These are phyloP conservation scores for Aureobasidium sp. DNA, from an alignment of 2,329 filamentous ascomycete genomes.

Conservation along the genomic window DNA sequence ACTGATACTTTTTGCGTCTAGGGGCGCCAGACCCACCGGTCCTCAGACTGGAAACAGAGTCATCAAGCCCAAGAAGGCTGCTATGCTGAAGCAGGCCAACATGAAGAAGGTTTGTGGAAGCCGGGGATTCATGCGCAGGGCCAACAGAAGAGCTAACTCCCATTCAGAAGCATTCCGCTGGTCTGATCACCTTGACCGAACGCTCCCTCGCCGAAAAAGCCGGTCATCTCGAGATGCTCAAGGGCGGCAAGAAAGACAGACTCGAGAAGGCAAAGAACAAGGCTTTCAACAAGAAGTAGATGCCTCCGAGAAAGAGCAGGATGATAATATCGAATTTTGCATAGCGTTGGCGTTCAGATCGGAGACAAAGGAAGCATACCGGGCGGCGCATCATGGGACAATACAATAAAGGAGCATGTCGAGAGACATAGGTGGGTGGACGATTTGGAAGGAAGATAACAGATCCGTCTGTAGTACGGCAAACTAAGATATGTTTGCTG, in stretches of 20 bases:
- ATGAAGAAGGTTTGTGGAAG: slow-evolving; percentile 50
- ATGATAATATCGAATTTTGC: neutral
- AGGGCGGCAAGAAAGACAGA: slow-evolving; percentile 58
- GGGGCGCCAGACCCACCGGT: slow-evolving; percentile 16
- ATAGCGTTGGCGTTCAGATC: slow-evolving; percentile 11
- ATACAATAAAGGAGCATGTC: neutral
- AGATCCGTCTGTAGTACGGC: neutral
- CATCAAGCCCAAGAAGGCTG: slow-evolving; percentile 60
- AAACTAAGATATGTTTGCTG: neutral
- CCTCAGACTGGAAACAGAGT: slow-evolving; percentile 46
- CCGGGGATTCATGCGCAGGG: neutral
- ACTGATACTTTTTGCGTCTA: neutral
- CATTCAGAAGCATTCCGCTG: slow-evolving; percentile 52
- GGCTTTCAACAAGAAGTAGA: slow-evolving; percentile 4
- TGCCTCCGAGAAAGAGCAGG: neutral
- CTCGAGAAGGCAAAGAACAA: slow-evolving; percentile 14
- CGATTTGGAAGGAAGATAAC: neutral
- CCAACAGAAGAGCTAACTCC: neutral
- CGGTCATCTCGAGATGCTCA: slow-evolving; percentile 62
- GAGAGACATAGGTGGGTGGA: neutral
- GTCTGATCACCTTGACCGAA: slow-evolving; percentile 60
- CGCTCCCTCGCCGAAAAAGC: slow-evolving; percentile 58
- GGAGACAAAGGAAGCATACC: neutral
- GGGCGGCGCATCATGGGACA: neutral
- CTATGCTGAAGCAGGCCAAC: slow-evolving; percentile 53